These are phyloP conservation scores for Neophaeococcomyces aloes DNA, from an alignment of 2,329 filamentous ascomycete species.

Conservation along the genomic window DNA sequence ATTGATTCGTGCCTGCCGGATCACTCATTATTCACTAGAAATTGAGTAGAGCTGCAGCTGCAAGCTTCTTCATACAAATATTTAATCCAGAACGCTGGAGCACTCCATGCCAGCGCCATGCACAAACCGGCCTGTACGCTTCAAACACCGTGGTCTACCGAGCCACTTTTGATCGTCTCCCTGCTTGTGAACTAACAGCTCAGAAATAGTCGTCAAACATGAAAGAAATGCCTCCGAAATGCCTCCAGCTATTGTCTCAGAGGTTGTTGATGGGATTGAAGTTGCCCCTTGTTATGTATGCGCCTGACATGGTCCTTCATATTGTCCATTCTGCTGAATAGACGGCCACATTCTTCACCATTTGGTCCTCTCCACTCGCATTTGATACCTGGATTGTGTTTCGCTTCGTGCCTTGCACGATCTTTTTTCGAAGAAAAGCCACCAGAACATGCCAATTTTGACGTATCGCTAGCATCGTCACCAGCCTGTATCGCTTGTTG, in stretches of 20 bases:
- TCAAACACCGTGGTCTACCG: no score
- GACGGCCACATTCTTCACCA: constrained; percentile 41
- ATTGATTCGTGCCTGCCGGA: no score
- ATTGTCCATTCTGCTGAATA: constrained; percentile 53
- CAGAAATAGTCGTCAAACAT: constrained; percentile 1
- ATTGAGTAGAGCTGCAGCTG: no score
- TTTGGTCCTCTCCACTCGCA: constrained; percentile 30
- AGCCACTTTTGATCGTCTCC: neutral
- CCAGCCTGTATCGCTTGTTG: constrained; percentile 1
- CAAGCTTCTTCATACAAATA: no score
- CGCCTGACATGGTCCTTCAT: constrained; percentile 44
- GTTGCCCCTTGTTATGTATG: constrained; percentile 29
- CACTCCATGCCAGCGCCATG: no score
- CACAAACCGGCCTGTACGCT: no score
- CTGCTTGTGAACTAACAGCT: neutral
- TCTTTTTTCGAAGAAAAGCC: constrained; percentile 56
- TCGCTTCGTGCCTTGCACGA: constrained; percentile 50
- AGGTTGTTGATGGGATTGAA: constrained; percentile 11
- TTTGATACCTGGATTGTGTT: constrained; percentile 50
- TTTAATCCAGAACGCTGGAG: no score
- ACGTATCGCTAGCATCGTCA: constrained; percentile 12
- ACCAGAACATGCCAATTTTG: constrained; percentile 34
- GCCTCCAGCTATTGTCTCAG: neutral
- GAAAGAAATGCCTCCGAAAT: neutral
- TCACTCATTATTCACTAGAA: no score